Evolutionary conservation across 768 basidiomycete species (phyloP), one percentile per base, ranked within the genome.

Genomic region (Lactarius trivialis): DNA sequence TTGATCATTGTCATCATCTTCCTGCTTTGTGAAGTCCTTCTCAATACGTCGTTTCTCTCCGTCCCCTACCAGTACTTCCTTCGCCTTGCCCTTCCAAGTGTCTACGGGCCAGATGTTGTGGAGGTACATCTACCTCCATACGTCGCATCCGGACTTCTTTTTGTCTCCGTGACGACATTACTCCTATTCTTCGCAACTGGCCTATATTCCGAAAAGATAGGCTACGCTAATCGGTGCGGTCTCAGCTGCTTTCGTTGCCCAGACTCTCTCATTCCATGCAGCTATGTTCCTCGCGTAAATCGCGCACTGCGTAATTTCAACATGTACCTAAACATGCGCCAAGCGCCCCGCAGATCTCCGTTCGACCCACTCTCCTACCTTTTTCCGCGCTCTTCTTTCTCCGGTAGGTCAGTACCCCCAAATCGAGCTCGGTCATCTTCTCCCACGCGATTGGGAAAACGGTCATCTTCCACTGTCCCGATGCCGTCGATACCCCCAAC

Each of bases 271-370:
- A 58, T 60, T 19, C 60, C 58, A 61, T 45, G 30, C 71, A 98
- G 96, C 76, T 99, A 98, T 70, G 91, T 98, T 30, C 93, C 93
- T 1, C 95, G 98, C 68, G 93, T 95, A 8, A 99, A 98, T 73
- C 84, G 87, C 51, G 86, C 94, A 0, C 79, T 99, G 15, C 85
- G 96, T 19, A 89, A 88, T 21, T 88, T 98, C 73, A 99, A 99
- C 73, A 95, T 99, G 86, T 91, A 92, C 70, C 81, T 99, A 68
- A 99, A 99, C 76, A 90, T 96, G 69, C 88, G 94, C 45, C 84
- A 85, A 67, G 87, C 86, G 2, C 84, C 92, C 0, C 75, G 90
- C 17, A 80, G 82, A 34, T 84, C 87, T 65, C 66, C 77, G 73
- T 76, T 69, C 66, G 85, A 81, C 68, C 81, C 82, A 8, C 73